Evolutionary conservation across 371 early-diverging fungal species (phyloP), one percentile per base, ranked within the genome.

Genomic region (Mortierella sp.): DNA sequence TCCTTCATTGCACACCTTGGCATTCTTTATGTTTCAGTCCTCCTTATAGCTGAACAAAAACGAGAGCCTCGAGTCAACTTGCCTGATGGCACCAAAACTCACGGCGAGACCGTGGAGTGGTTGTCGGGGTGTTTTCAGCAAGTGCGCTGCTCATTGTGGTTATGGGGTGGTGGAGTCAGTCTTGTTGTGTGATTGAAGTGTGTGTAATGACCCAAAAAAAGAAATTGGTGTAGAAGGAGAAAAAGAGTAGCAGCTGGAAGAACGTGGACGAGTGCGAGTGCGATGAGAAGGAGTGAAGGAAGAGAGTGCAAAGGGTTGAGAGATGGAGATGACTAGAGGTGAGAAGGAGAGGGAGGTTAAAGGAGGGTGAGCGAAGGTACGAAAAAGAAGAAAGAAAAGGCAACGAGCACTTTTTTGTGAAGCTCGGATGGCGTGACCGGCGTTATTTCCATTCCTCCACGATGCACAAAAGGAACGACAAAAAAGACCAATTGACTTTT

Each of bases 71-170:
- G 39, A 26, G 19, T 22, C 52, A 37, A 58, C 67, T 55, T 77
- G 63, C 81, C 81, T 80, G 77, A 73, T 76, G 73, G 61, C 81
- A 80, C 81, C 81, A 80, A 65, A 63, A 76, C 9, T 70, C 77
- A 37, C 73, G 37, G 31, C 79, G 75, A 34, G 71, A 53, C 44
- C 70, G 74, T 43, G 73, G 8, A 40, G 64, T 11, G 11, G 68
- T 26, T 39, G 44, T 44, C 2, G 53, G 29, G 40, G 52, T 65
- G 45, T 61, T 43, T 34, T 61, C 61, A 22, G 61, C 52, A 40
- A 52, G 40, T 24, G 70, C 39, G 40, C 37, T 70, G 55, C 26
- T 43, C 26, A 45, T 71, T 39, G 63, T 24, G 43, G 64, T 24
- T 37, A 9, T 40, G 45, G 11, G 45, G 24, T 5, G 50, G 58